phyloP scores from a whole-genome alignment of 768 basidiomycete species.

The Termitomyces sp. region DNA sequence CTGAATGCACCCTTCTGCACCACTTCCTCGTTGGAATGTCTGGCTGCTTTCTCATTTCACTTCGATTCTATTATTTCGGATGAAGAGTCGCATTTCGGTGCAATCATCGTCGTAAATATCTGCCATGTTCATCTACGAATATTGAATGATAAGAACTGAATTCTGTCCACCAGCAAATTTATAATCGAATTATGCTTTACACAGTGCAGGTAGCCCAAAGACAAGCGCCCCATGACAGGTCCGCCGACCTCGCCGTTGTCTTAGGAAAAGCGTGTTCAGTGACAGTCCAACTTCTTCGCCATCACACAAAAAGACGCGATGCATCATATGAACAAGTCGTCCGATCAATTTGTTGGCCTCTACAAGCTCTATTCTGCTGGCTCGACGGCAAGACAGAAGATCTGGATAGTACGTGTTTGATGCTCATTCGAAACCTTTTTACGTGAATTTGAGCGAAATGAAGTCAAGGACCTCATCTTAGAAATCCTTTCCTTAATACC shows the following conservation, averaged over 20 bases:
- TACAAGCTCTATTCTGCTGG: constrained; percentile 31
- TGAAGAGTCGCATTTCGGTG: constrained; percentile 1
- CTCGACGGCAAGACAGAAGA: constrained; percentile 22
- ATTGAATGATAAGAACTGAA: neutral
- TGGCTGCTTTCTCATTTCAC: neutral
- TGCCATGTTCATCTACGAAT: neutral
- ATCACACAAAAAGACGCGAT: constrained; percentile 13
- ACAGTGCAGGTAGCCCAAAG: constrained; percentile 7
- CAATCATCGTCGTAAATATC: constrained; percentile 14
- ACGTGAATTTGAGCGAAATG: neutral
- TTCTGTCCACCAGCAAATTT: constrained; percentile 22
- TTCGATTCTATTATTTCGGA: constrained; percentile 4
- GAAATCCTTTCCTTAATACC: constrained; percentile 29
- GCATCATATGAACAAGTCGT: constrained; percentile 16
- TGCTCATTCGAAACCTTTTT: neutral
- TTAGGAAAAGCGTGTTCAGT: constrained; percentile 30
- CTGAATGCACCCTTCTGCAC: constrained; percentile 24
- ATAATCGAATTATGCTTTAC: constrained; percentile 21
- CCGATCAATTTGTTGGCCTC: constrained; percentile 24
- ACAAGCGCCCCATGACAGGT: constrained; percentile 5
- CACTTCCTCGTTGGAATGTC: constrained; percentile 2
- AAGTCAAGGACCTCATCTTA: constrained; percentile 33
- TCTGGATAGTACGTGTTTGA: constrained; percentile 20
- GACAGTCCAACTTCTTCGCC: constrained; percentile 23
- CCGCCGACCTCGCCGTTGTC: constrained; percentile 20